Evolutionary conservation across 2,329 filamentous ascomycete genomes (phyloP).

Genomic region (Cadophora luteo-olivacea): DNA sequence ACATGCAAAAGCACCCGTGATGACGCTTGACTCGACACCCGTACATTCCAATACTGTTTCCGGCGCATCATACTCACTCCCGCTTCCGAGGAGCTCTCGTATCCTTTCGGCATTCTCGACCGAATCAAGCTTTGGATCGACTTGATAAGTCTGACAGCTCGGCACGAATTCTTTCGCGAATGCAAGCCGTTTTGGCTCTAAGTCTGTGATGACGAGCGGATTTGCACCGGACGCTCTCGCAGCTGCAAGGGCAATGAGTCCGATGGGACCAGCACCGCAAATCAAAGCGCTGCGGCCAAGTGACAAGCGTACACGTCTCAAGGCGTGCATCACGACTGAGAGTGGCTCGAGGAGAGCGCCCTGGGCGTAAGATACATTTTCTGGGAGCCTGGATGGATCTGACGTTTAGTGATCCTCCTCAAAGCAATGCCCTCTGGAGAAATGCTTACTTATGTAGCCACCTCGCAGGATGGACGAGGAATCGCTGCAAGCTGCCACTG

Average conservation of each 20-base stretch:
- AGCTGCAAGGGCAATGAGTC: conserved; percentile 62
- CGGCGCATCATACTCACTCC: too few species aligned
- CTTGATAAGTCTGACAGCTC: conserved; percentile 58
- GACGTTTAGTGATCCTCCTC: conserved; percentile 12
- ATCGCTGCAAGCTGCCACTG: conserved; percentile 65
- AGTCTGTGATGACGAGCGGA: conserved; percentile 68
- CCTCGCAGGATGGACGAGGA: conserved; percentile 65
- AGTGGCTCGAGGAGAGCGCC: conserved; percentile 70
- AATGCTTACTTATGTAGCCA: conserved; percentile 46
- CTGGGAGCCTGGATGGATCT: conserved; percentile 50
- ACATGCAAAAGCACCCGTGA: too few species aligned
- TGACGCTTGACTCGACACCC: too few species aligned
- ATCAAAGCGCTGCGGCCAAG: conserved; percentile 62
- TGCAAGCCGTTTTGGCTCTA: conserved; percentile 60
- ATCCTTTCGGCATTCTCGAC: too few species aligned
- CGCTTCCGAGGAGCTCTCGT: too few species aligned
- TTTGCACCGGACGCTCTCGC: conserved; percentile 47
- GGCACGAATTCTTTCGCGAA: conserved; percentile 67
- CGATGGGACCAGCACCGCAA: conserved; percentile 69
- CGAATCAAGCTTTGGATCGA: conserved; percentile 38
- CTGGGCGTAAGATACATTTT: conserved; percentile 61
- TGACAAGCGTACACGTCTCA: conserved; percentile 57
- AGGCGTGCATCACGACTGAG: conserved; percentile 67
- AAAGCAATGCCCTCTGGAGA: too few species aligned
- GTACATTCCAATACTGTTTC: too few species aligned